Percentiles rank a stretch among this genome's conserved stretches.
phyloP scores from a whole-genome alignment of 73 alveolate genomes.

The Tetrahymena thermophila region DNA sequence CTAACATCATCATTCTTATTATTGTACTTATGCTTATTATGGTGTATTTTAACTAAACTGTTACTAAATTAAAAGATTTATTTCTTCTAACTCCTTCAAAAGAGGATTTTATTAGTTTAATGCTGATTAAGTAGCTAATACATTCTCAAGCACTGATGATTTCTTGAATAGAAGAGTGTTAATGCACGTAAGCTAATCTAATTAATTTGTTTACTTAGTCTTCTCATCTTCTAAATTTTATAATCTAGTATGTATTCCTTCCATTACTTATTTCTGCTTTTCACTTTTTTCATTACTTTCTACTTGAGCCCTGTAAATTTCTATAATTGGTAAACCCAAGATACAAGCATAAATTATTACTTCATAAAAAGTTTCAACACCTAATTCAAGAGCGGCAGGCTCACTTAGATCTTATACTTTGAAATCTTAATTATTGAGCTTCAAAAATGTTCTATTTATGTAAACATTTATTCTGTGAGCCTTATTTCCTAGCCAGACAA shows the following conservation, averaged over 20 bases:
- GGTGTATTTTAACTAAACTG: background rate
- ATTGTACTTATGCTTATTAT: background rate
- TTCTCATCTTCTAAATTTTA: background rate
- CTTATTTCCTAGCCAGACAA: constrained; percentile 15
- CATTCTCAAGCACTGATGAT: background rate
- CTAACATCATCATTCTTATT: background rate
- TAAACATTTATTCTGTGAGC: constrained; percentile 21
- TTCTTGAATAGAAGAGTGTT: background rate
- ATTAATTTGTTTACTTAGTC: background rate
- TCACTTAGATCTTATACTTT: constrained; percentile 40
- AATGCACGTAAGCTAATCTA: background rate
- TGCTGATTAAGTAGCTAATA: background rate
- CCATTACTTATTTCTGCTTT: background rate
- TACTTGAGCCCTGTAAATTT: constrained; percentile 7
- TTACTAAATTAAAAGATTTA: background rate
- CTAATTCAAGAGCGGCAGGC: constrained; percentile 31
- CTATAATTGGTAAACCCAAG: constrained; percentile 17
- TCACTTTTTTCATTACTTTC: constrained; percentile 27
- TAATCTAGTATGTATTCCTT: background rate
- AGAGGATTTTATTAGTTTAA: background rate
- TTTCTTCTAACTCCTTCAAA: background rate
- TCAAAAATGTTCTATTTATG: constrained; percentile 17
- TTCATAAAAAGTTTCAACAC: constrained; percentile 43
- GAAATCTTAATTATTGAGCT: constrained; percentile 19
- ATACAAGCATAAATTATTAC: constrained; percentile 12